These are phyloP conservation scores for Maudiozyma humilis DNA, from an alignment of 1,139 yeast species.

Conservation along the genomic window DNA sequence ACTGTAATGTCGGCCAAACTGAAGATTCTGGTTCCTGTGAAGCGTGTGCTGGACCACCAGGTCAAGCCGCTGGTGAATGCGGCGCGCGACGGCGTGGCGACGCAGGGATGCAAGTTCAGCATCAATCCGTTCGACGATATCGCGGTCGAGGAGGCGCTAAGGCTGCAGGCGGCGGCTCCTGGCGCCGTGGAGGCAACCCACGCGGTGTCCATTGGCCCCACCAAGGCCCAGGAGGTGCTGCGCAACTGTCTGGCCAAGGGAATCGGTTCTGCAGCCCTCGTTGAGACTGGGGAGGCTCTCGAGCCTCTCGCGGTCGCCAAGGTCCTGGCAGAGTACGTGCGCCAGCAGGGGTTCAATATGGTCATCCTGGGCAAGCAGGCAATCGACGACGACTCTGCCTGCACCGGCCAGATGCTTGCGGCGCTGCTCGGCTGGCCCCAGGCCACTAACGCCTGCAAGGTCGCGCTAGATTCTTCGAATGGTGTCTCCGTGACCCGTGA, in stretches of 20 bases:
- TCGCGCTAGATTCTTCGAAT: constrained; percentile 35
- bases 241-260: constrained; percentile 93
- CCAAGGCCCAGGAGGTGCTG: constrained; percentile 79
- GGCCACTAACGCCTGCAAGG: constrained; percentile 92
- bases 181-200: constrained; percentile 74
- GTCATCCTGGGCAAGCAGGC: constrained; percentile 92
- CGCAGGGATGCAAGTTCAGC: constrained; percentile 84
- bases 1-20: constrained; percentile 4
- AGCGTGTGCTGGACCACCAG: constrained; percentile 90
- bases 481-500: constrained; percentile 73
- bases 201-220: constrained; percentile 87
- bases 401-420: constrained; percentile 96
- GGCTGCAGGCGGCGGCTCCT: constrained; percentile 61
- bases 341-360: constrained; percentile 62
- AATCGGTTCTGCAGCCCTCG: constrained; percentile 73
- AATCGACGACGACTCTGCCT: constrained; percentile 89
- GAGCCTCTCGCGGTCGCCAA: constrained; percentile 94
- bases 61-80: constrained; percentile 88
- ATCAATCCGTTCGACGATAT: constrained; percentile 97
- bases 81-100: constrained; percentile 77
- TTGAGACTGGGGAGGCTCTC: constrained; percentile 64
- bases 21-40: constrained; percentile 77
- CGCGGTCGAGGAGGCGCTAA: constrained; percentile 87
- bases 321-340: constrained; percentile 64
- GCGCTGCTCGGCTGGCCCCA: constrained; percentile 95